Base-by-base conservation (phyloP, 306 rosid species). In the Gleditsia sinensis region DNA sequence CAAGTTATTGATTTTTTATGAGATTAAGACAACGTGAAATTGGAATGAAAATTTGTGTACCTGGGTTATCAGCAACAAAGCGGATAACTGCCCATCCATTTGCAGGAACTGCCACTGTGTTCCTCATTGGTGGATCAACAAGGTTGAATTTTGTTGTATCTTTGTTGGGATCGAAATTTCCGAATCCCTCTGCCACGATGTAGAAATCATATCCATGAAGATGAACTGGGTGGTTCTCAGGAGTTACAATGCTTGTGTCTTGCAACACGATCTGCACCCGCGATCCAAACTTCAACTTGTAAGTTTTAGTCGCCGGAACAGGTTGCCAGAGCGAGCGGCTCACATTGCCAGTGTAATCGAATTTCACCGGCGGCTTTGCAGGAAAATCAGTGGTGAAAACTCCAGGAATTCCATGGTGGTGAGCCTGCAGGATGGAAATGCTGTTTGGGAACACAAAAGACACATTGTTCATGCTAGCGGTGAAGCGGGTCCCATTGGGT, bases 11-110 rank as follows among this genome's bases (percentile, higher is more conserved):
- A 20, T 39, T 57, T 61, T 3, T 24, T 21, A 19, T 6, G 7
- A 24, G 16, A 10, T 27, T 34, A 10, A 13, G 14, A 75, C 0
- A 20, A 30, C 4, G 3, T 19, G 14, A 3, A 34, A 40, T 25
- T 51, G 4, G 20, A 39, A 25, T 65, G 24, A 20, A 43, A 42
- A 17, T 14, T 6, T 27, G 34, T 30, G 14, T 43, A 91, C 98
- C 99, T 76, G 99, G 99, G 55, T 94, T 94, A 67, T 92, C 97
- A 19, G 99, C 96, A 0, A 94, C 96, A 57, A 94, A 94, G 69
- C 99, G 81, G 17, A 92, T 90, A 64, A 94, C 97, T 4, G 99
- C 89, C 98, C 99, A 94, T 25, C 99, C 99, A 67, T 88, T 92
- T 0, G 20, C 80, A 6, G 97, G 99, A 24, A 94, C 97, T 0